Conservation (phyloP, 2,329 filamentous ascomycete genomes). For the Westerdykella sp. region DNA sequence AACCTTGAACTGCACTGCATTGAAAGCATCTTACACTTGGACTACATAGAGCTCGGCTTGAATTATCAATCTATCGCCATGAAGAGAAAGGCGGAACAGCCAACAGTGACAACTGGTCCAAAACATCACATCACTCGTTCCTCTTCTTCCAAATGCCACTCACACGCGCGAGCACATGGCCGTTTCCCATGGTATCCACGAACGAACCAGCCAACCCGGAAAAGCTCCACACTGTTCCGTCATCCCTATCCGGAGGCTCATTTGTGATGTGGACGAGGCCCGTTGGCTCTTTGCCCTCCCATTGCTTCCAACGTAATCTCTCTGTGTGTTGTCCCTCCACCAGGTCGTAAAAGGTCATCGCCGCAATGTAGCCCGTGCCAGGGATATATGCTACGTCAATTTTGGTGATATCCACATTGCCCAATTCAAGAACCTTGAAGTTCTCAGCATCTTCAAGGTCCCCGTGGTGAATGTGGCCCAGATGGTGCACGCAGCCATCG, state of each 20-base stretch:
- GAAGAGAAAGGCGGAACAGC: too few relatives aligned
- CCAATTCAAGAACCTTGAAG: slow-evolving; percentile 15
- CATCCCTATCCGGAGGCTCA: slow-evolving; percentile 18
- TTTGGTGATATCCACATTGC: slow-evolving; percentile 19
- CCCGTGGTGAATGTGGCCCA: slow-evolving; percentile 12
- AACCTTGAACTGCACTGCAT: too few relatives aligned
- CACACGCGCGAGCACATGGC: slow-evolving; percentile 19
- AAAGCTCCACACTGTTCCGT: slow-evolving; percentile 24
- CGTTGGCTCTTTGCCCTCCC: slow-evolving; percentile 18
- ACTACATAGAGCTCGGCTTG: too few relatives aligned
- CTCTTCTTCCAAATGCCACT: slow-evolving; percentile 23
- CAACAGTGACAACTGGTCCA: too few relatives aligned
- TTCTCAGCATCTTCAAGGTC: slow-evolving; percentile 5
- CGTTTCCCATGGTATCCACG: slow-evolving; percentile 13
- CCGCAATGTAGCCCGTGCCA: slow-evolving; percentile 18
- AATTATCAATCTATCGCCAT: too few relatives aligned
- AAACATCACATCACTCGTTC: slow-evolving; percentile 3
- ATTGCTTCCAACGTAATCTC: slow-evolving; percentile 19
- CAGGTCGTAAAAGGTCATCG: slow-evolving; percentile 20
- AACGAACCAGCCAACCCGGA: slow-evolving; percentile 19
- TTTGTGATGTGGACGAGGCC: slow-evolving; percentile 15
- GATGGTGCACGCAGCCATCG: slow-evolving; percentile 18
- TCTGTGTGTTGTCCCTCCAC: slow-evolving; percentile 11
- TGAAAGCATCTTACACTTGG: too few relatives aligned
- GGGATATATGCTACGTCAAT: slow-evolving; percentile 23